Evolutionary conservation across 2,329 filamentous ascomycete species (phyloP).

Genomic region (Trichoderma sp.): DNA sequence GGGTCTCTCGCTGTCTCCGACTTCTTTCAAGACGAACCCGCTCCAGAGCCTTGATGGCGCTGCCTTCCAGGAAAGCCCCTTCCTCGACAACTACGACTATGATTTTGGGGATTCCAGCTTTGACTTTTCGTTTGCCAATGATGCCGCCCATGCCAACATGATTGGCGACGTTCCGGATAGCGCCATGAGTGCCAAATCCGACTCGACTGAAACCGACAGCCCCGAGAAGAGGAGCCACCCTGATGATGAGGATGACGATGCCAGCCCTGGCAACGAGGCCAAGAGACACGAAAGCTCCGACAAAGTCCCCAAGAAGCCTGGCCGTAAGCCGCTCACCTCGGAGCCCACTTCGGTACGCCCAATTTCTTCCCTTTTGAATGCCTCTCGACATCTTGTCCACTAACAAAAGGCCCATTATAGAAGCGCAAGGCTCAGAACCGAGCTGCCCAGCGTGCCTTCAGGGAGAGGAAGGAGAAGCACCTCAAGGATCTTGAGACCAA

Average conservation of each 20-base stretch:
- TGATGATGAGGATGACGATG: conserved; percentile 66
- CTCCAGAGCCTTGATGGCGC: conserved; percentile 36
- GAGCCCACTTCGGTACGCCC: conserved; percentile 89
- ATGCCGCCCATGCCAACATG: conserved; percentile 57
- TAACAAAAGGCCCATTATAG: conserved; percentile 42
- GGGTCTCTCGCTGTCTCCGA: conserved; percentile 44
- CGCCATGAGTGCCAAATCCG: conserved; percentile 49
- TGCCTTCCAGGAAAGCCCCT: conserved; percentile 71
- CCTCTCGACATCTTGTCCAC: conserved; percentile 9
- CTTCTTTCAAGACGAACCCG: conserved; percentile 50
- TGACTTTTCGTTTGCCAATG: conserved; percentile 57
- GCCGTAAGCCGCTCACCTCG: conserved; percentile 89
- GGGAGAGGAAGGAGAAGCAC: conserved; percentile 92
- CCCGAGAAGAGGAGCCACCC: conserved; percentile 71
- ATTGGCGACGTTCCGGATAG: conserved; percentile 66
- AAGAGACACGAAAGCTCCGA: conserved; percentile 81
- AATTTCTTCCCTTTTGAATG: not conserved
- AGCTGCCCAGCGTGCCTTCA: conserved; percentile 87
- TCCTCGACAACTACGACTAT: conserved; percentile 72
- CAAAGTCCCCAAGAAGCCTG: conserved; percentile 90
- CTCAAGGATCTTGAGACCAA: conserved; percentile 79
- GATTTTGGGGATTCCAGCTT: conserved; percentile 75
- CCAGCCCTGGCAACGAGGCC: conserved; percentile 41
- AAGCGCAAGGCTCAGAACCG: conserved; percentile 96
- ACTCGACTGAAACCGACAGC: conserved; percentile 53